phyloP scores from a whole-genome alignment of 306 rosid species.

The Castanospermum australe region DNA sequence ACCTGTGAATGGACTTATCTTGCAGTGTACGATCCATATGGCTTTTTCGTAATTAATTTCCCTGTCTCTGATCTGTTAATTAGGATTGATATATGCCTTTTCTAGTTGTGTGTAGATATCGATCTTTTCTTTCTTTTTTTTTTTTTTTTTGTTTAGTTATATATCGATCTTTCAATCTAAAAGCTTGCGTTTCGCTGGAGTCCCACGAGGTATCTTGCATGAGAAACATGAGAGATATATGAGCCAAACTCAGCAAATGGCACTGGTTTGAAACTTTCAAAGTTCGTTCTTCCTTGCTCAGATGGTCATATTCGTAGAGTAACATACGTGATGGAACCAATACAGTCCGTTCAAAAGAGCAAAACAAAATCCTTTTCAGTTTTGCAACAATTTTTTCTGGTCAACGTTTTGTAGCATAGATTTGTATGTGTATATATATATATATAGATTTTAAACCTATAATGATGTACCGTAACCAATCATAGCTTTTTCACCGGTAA shows the following conservation, averaged over 20 bases:
- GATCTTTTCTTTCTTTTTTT: no score
- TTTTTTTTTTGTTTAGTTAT: no score
- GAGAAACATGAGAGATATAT: neutral
- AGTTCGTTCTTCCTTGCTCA: neutral
- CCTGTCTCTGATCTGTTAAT: neutral
- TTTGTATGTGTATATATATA: no score
- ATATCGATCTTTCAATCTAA: neutral
- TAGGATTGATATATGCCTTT: neutral
- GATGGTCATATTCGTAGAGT: neutral
- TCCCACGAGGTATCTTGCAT: neutral
- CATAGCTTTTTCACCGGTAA: no score
- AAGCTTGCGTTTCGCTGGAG: neutral
- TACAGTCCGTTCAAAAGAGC: neutral
- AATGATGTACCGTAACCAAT: no score
- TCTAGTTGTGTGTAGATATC: neutral
- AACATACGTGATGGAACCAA: neutral
- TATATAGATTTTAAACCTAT: no score
- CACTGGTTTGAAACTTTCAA: neutral
- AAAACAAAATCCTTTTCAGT: no score
- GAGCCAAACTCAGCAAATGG: neutral
- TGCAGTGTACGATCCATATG: neutral
- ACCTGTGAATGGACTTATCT: slow-evolving; percentile 2
- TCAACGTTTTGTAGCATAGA: no score
- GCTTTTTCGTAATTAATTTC: neutral
- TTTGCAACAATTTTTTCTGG: no score